phyloP scores from a whole-genome alignment of 805 yeast species.

The Yamadazyma insecticola region DNA sequence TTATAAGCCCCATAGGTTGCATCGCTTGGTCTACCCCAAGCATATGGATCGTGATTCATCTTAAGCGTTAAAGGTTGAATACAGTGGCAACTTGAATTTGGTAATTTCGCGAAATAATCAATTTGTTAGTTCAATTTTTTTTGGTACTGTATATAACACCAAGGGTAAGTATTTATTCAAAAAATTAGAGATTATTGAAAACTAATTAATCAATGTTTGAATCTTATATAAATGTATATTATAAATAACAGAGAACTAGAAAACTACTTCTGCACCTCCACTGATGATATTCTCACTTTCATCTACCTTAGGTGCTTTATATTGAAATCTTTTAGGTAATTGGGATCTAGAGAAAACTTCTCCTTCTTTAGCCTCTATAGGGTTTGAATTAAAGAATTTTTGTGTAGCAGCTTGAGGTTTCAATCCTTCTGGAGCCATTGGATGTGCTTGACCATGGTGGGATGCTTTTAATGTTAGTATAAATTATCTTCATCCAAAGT shows the following conservation, averaged over 20 bases:
- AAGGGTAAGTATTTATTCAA: too few species aligned
- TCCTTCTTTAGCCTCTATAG: constrained; percentile 38
- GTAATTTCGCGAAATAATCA: too few species aligned
- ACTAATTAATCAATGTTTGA: too few species aligned
- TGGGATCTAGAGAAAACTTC: constrained; percentile 52
- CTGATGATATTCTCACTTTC: constrained; percentile 75
- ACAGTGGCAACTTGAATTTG: too few species aligned
- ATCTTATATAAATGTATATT: too few species aligned
- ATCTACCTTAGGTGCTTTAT: constrained; percentile 50
- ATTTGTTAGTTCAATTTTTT: too few species aligned
- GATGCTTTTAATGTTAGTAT: neutral
- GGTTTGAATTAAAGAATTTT: constrained; percentile 22
- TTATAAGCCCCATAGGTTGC: constrained; percentile 80
- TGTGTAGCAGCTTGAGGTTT: constrained; percentile 26
- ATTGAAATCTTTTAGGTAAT: constrained; percentile 73
- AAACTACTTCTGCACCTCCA: constrained; percentile 76
- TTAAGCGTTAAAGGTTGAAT: too few species aligned
- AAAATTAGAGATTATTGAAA: too few species aligned
- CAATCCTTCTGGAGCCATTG: constrained; percentile 40
- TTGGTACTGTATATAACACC: too few species aligned
- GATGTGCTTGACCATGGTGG: constrained; percentile 30
- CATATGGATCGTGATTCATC: constrained; percentile 93
- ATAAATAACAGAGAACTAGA: too few species aligned
- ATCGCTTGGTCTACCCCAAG: constrained; percentile 94
- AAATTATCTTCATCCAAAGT: too few species aligned